Base-by-base conservation (phyloP, 1,139 yeast species). In the Geotrichum phurueaensis region DNA sequence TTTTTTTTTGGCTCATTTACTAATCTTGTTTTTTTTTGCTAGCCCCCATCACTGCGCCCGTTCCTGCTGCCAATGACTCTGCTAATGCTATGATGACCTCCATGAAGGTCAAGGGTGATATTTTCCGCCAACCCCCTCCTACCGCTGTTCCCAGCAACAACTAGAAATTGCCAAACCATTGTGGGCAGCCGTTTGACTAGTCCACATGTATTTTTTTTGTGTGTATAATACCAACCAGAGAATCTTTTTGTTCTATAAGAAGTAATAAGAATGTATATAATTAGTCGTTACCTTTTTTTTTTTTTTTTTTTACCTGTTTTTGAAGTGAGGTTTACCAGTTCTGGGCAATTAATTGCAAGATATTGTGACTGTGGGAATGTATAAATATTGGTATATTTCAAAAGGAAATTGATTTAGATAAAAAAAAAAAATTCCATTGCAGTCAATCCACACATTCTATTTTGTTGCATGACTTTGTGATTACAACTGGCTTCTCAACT, bases 101-200 rank as follows among this genome's bases (percentile, higher is more conserved):
- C 25, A 76, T 76, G 79, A 70, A 72, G 60, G 68, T 65, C 51
- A 73, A 76, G 63, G 79, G 79, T 15, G 79, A 76, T 59, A 71
- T 76, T 18, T 76, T 75, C 69, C 68, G 78, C 15, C 63, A 69
- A 10, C 72, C 71, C 33, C 74, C 74, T 20, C 53, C 43, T 10
- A 36, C 43, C 6, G 18, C 18, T 36, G 43, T 36, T 36, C 43
- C 43, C 18, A n/a, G 43, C 43, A n/a, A 10, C 43, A 36, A 27
- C 9, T 27, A 36, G 43, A 36, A 12, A 13, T 10, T 5, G 10
- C 2, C 15, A 36, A 36, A 36, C 15, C 13, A 36, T 7, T 27
- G 31, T 27, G 31, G 9, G 5, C 31, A 27, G 3, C 31, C 31
- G 31, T 27, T 27, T n/a, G 9, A 3, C 31, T 27, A 27, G 31